A percentile compares a stretch with the other conserved stretches of the same genome.
phyloP scores from a whole-genome alignment of 257 asterid species.

The Solanum dulcamara region DNA sequence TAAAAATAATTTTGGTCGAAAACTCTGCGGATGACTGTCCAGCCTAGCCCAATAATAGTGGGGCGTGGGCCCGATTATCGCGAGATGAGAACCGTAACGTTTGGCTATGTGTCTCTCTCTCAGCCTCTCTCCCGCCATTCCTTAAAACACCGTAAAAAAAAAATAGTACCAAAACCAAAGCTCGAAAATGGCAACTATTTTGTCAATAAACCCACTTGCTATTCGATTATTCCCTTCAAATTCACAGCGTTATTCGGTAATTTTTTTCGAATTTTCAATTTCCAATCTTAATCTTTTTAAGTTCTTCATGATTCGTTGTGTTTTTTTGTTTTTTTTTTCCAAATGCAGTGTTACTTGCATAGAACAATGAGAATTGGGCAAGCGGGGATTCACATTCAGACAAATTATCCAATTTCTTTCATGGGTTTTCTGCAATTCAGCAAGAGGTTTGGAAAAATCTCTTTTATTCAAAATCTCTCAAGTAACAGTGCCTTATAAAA shows the following conservation, averaged over 20 bases:
- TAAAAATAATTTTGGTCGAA: too few species aligned
- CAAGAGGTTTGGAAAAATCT: background rate
- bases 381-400: background rate
- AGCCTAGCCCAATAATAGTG: background rate
- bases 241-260: slow-evolving; percentile 26
- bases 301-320: background rate
- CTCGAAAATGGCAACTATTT: slow-evolving; percentile 15
- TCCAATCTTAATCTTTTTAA: background rate
- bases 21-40: background rate
- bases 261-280: background rate
- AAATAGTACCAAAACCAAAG: background rate
- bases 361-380: background rate
- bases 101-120: background rate
- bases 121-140: slow-evolving; percentile 15
- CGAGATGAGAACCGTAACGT: background rate
- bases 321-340: background rate
- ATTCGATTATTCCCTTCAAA: slow-evolving; percentile 19
- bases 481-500: background rate
- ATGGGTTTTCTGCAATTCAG: background rate
- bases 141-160: background rate
- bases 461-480: background rate
- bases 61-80: background rate
- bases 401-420: background rate
- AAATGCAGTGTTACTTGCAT: slow-evolving; percentile 7
- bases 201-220: slow-evolving; percentile 1